Evolutionary conservation across 2,329 filamentous ascomycete species (phyloP), one percentile per base, ranked within the genome.

Genomic region (Leptographium galeiforme): DNA sequence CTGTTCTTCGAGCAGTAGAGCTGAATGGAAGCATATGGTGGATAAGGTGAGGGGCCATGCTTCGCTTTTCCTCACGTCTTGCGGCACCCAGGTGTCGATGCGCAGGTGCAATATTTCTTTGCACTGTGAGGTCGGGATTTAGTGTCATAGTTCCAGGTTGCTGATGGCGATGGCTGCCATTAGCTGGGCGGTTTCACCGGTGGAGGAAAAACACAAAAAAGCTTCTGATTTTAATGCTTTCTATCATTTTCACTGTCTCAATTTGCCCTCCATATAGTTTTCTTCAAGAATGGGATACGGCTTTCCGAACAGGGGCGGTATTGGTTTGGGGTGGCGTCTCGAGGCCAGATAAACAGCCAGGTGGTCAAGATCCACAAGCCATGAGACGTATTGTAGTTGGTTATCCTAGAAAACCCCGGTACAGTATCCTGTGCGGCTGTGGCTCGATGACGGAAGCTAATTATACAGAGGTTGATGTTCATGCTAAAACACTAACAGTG

Each of bases 221-320:
- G 47, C 39, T 48, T n/a, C 16, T 54, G 53, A 40, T 55, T 57
- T 43, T 38, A 41, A 49, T 49, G 53, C 38, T 57, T 54, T 50
- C 48, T 49, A 16, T 56, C 57, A 39, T 51, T 36, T 6, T 36
- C 6, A 36, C 12, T 36, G 34, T 43, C 36, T 36, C 13, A 63
- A 40, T 36, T 50, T 51, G 60, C 19, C 32, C 18, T 61, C 57
- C 63, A 62, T 63, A 62, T 70, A 71, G 66, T 19, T 69, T 68
- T 68, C 66, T 66, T 60, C 58, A 64, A 65, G 61, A 70, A 70
- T 70, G 68, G 69, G 65, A 72, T 67, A 61, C 66, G 63, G 66
- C 64, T 67, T 64, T 64, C 61, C 59, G 58, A 59, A 62, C 61
- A 59, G 58, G 62, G 66, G 40, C 44, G 44, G 44, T 45, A 25